Evolutionary conservation across 2,329 filamentous ascomycete genomes (phyloP), one percentile per base, ranked within the genome.

Genomic region (Cordyceps pruinosa): DNA sequence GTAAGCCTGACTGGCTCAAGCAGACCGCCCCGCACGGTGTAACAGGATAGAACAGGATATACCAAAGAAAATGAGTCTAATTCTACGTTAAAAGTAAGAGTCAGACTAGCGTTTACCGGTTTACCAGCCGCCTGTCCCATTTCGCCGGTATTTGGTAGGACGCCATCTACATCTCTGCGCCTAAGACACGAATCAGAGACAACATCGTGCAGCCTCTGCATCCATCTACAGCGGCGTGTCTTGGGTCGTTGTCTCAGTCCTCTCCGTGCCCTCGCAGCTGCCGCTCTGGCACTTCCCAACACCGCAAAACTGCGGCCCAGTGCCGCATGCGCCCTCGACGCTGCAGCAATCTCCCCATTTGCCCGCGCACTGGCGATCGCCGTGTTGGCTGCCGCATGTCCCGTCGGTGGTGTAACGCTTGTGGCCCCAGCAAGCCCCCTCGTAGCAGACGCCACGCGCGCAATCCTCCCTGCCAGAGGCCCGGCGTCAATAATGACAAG

Each of bases 321-420:
- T 64, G 21, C 66, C 66, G 54, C 66, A 69, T 15, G 41, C 21
- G 51, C 68, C 67, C 19, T 63, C 52, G 12, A 63, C 32, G 47
- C 60, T 64, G 61, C 68, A 70, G 59, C 68, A 72, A 58, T 66
- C 58, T 3, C 68, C 69, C 67, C 65, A 70, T 61, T 62, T 63
- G 13, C 68, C 68, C 3, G 60, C 67, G 53, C 71, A 75, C 19
- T 62, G 44, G 7, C 61, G 65, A 44, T 63, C 60, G 23, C 65
- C 65, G 60, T 72, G 54, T 3, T 63, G 19, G 4, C 58, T 56
- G 41, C 71, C 70, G 58, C 70, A 74, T 5, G 56, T 68, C 17
- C 72, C 72, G 58, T 72, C 68, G 2, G 65, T 68, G 25, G 65
- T 69, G 45, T 66, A 73, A 21, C 63, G 57, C 8, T 21, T 39